phyloP scores from a whole-genome alignment of 2,329 filamentous ascomycete species.

The Macroventuria anomochaeta region DNA sequence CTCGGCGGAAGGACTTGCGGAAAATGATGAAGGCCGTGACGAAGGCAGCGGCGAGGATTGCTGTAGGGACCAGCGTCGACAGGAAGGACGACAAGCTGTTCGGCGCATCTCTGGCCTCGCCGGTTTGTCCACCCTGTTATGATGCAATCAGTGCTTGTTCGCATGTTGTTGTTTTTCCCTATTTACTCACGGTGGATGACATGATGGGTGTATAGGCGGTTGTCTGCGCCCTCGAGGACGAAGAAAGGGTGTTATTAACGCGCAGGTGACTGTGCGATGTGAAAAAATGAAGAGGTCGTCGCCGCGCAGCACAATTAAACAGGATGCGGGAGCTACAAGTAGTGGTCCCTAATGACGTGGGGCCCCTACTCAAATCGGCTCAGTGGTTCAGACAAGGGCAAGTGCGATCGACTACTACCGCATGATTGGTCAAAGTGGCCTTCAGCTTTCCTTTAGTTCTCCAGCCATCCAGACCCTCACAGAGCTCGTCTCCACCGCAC shows the following conservation, averaged over 20 bases:
- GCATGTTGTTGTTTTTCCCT: neutral
- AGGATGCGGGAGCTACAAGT: constrained; percentile 28
- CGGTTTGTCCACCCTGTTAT: constrained; percentile 31
- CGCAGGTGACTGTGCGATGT: constrained; percentile 12
- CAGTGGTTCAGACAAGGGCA: constrained; percentile 16
- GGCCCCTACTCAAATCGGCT: constrained; percentile 24
- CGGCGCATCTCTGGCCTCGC: constrained; percentile 40
- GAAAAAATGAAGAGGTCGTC: constrained; percentile 18
- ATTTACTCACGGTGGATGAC: constrained; percentile 31
- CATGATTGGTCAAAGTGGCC: constrained; percentile 7
- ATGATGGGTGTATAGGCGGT: constrained; percentile 25
- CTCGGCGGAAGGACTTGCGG: constrained; percentile 51
- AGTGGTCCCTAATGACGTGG: constrained; percentile 27
- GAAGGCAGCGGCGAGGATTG: constrained; percentile 39
- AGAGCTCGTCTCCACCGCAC: constrained; percentile 12
- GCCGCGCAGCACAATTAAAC: constrained; percentile 26
- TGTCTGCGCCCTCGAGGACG: constrained; percentile 14
- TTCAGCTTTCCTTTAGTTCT: constrained; percentile 13
- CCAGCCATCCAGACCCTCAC: constrained; percentile 23
- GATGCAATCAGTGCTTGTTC: constrained; percentile 2
- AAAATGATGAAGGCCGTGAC: constrained; percentile 52
- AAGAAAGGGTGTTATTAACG: constrained; percentile 2
- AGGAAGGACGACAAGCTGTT: constrained; percentile 56
- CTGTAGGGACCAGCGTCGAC: constrained; percentile 43
- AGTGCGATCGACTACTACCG: constrained; percentile 9